These are phyloP conservation scores for Terana coerulea DNA, from an alignment of 768 basidiomycete species.

Conservation along the genomic window DNA sequence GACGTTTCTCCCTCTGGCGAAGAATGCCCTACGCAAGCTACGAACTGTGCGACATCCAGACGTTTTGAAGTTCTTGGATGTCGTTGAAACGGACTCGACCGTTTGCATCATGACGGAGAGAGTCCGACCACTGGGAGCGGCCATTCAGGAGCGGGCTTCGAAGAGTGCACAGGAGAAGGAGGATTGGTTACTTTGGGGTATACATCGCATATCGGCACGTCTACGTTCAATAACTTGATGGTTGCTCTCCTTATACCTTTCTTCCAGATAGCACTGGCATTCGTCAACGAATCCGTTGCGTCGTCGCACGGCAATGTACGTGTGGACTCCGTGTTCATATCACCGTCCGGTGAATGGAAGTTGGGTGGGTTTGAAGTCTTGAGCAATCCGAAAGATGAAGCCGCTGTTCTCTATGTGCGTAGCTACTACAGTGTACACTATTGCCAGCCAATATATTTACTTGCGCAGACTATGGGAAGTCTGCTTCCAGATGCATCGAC, in stretches of 20 bases:
- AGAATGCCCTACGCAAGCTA: constrained; percentile 87
- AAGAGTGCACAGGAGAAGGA: constrained; percentile 65
- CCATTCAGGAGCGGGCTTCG: constrained; percentile 58
- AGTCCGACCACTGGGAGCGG: constrained; percentile 66
- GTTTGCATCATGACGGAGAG: constrained; percentile 96
- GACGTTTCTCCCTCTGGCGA: constrained; percentile 69
- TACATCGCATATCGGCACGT: constrained; percentile 85
- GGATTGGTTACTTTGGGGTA: constrained; percentile 92
- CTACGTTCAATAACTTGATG: background rate
- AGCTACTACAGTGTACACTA: constrained; percentile 16
- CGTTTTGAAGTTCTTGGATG: constrained; percentile 93
- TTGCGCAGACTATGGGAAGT: constrained; percentile 60
- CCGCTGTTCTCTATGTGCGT: constrained; percentile 77
- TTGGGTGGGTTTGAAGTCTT: constrained; percentile 91
- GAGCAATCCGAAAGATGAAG: constrained; percentile 77
- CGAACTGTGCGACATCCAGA: constrained; percentile 93
- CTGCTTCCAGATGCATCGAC: constrained; percentile 56
- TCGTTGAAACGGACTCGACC: constrained; percentile 80
- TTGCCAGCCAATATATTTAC: constrained; percentile 16
- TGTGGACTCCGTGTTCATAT: constrained; percentile 79
- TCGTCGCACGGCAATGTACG: constrained; percentile 83
- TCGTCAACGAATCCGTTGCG: constrained; percentile 79
- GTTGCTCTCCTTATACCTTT: no score
- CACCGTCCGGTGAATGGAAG: constrained; percentile 95
- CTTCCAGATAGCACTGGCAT: constrained; percentile 77